phyloP scores from a whole-genome alignment of 345 rosid species.

The Moricandia moricandioides region DNA sequence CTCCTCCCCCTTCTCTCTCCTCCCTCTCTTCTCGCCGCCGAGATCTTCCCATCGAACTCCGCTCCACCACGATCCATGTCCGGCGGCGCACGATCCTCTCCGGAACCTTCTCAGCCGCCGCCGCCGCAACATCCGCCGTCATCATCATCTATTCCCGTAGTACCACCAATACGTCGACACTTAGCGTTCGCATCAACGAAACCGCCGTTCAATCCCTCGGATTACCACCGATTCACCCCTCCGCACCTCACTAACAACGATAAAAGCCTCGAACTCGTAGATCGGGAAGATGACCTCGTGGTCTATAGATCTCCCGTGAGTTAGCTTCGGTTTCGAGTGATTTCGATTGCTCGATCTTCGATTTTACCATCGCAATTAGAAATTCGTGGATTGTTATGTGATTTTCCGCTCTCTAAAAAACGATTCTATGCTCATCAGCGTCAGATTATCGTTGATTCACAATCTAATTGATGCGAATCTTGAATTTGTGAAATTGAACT shows the following conservation, averaged over 20 bases:
- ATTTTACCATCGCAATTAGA: neutral
- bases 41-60: slow-evolving; percentile 43
- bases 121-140: slow-evolving; percentile 38
- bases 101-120: slow-evolving; percentile 38
- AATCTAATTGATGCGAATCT: slow-evolving; percentile 15
- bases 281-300: slow-evolving; percentile 60
- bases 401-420: neutral
- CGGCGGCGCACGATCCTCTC: slow-evolving; percentile 51
- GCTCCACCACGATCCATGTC: slow-evolving; percentile 44
- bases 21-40: slow-evolving; percentile 34
- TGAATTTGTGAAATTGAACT: neutral
- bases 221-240: slow-evolving; percentile 65
- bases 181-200: slow-evolving; percentile 67
- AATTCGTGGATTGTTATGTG: neutral
- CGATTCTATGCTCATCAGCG: neutral
- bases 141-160: slow-evolving; percentile 44
- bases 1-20: slow-evolving; percentile 12
- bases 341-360: slow-evolving; percentile 12
- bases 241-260: slow-evolving; percentile 12
- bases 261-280: slow-evolving; percentile 33
- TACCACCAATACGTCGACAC: slow-evolving; percentile 74
- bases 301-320: slow-evolving; percentile 83
- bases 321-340: slow-evolving; percentile 3
- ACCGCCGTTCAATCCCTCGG: slow-evolving; percentile 67
- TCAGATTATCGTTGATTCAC: slow-evolving; percentile 1